phyloP scores from a whole-genome alignment of 2,329 filamentous ascomycete species.

The Pseudophaeomoniella oleicola region DNA sequence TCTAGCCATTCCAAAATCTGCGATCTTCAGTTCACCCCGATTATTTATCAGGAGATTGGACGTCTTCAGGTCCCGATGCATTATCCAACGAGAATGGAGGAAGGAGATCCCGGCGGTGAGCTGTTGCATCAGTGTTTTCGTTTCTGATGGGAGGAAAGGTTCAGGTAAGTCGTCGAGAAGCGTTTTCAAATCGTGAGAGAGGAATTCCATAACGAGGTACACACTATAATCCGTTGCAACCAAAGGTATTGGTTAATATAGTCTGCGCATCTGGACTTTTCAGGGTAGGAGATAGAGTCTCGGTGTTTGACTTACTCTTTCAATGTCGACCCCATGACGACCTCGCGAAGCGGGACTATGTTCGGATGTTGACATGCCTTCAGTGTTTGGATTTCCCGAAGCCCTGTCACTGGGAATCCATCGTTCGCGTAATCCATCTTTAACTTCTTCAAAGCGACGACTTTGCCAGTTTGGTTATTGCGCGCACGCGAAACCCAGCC shows the following conservation, averaged over 20 bases:
- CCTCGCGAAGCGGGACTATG: slow-evolving; percentile 67
- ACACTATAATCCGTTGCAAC: slow-evolving; percentile 40
- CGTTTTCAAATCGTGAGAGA: slow-evolving; percentile 91
- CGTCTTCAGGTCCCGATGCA: slow-evolving; percentile 87
- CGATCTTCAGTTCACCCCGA: slow-evolving; percentile 84
- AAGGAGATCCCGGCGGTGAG: slow-evolving; percentile 67
- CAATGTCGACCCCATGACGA: slow-evolving; percentile 58
- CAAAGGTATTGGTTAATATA: slow-evolving; percentile 19
- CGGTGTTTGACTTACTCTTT: slow-evolving; percentile 34
- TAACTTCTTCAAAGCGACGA: slow-evolving; percentile 86
- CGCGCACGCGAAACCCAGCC: slow-evolving; percentile 81
- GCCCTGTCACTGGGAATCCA: slow-evolving; percentile 79
- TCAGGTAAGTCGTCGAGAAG: slow-evolving; percentile 89
- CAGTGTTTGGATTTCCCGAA: slow-evolving; percentile 87
- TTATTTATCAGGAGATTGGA: slow-evolving; percentile 93
- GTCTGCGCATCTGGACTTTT: slow-evolving; percentile 21
- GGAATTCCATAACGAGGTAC: slow-evolving; percentile 90
- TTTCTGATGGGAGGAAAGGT: slow-evolving; percentile 81
- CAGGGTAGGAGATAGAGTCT: slow-evolving; percentile 10
- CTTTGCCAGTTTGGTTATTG: slow-evolving; percentile 55
- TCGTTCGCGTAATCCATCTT: slow-evolving; percentile 72
- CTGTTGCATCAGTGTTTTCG: slow-evolving; percentile 79
- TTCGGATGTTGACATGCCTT: slow-evolving; percentile 68
- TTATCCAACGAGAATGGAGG: slow-evolving; percentile 78
- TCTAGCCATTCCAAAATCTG: slow-evolving; percentile 95